Conservation (phyloP, 495 filamentous ascomycete species). For the Clavariopsis aquatica region DNA sequence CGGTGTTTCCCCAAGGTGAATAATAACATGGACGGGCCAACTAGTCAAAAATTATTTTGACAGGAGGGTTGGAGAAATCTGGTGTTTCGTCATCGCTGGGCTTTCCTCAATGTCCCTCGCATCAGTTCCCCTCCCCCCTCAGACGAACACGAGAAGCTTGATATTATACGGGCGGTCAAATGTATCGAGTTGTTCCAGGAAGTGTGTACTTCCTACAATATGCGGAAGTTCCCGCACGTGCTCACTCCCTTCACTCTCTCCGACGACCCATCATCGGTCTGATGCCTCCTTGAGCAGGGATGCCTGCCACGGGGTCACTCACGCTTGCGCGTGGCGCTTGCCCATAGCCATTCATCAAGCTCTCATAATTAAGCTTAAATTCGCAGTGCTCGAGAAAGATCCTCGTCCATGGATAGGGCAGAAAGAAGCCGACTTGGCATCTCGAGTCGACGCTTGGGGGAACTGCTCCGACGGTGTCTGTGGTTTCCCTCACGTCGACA, state of each 20-base stretch:
- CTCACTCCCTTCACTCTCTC: neutral
- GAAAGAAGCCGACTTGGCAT: slow-evolving; percentile 28
- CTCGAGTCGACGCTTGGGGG: neutral
- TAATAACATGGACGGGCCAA: too few species aligned
- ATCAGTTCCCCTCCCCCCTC: neutral
- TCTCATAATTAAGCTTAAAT: slow-evolving; percentile 22
- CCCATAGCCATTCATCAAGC: slow-evolving; percentile 3
- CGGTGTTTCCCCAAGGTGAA: too few species aligned
- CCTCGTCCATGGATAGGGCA: neutral
- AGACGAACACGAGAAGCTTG: too few species aligned
- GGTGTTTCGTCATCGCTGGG: neutral
- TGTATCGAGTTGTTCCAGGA: too few species aligned
- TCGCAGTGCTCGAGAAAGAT: neutral
- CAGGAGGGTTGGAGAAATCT: neutral
- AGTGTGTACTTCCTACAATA: neutral
- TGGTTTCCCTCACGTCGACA: neutral
- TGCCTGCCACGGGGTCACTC: neutral
- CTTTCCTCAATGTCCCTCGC: neutral
- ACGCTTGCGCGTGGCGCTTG: neutral
- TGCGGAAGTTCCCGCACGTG: neutral
- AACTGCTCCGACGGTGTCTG: neutral
- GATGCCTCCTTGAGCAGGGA: neutral
- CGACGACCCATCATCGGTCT: neutral
- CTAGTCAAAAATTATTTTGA: too few species aligned
- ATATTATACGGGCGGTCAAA: too few species aligned